Percentiles rank a stretch among this genome's conserved stretches.
Evolutionary conservation across 2,329 filamentous ascomycete species (phyloP).

Genomic region (Nemania abortiva): DNA sequence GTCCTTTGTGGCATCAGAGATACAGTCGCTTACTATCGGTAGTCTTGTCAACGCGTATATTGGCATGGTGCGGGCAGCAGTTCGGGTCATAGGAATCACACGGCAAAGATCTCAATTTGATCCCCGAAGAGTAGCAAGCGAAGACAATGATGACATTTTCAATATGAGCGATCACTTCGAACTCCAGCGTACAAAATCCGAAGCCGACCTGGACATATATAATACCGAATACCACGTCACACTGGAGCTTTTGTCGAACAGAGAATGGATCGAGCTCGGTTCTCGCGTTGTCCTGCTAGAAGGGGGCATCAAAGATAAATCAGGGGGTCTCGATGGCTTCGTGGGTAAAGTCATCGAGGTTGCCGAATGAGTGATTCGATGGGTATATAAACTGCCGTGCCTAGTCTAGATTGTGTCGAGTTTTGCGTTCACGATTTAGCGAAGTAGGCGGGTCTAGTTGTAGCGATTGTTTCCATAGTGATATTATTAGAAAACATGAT

Average conservation of each 20-base stretch:
- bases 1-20: conserved; percentile 73
- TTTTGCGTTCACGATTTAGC: conserved; percentile 26
- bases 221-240: conserved; percentile 65
- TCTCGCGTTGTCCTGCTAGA: conserved; percentile 78
- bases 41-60: conserved; percentile 85
- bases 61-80: conserved; percentile 85
- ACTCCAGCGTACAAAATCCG: conserved; percentile 50
- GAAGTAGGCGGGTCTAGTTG: conserved; percentile 11
- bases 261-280: conserved; percentile 80
- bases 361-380: conserved; percentile 59
- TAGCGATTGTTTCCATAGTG: conserved; percentile 17
- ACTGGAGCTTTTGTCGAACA: conserved; percentile 75
- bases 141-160: conserved; percentile 69
- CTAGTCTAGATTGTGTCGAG: neutral
- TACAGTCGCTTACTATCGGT: conserved; percentile 73
- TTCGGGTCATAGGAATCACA: conserved; percentile 74
- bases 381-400: conserved; percentile 17
- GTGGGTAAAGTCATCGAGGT: conserved; percentile 76
- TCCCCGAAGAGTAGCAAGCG: conserved; percentile 48
- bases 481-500: conserved; percentile 10
- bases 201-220: conserved; percentile 44
- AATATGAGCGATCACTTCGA: conserved; percentile 64
- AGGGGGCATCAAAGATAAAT: conserved; percentile 74
- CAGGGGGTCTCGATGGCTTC: conserved; percentile 74
- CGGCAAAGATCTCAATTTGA: conserved; percentile 46